phyloP scores from a whole-genome alignment of 257 asterid genomes.

The Solanum boliviense region DNA sequence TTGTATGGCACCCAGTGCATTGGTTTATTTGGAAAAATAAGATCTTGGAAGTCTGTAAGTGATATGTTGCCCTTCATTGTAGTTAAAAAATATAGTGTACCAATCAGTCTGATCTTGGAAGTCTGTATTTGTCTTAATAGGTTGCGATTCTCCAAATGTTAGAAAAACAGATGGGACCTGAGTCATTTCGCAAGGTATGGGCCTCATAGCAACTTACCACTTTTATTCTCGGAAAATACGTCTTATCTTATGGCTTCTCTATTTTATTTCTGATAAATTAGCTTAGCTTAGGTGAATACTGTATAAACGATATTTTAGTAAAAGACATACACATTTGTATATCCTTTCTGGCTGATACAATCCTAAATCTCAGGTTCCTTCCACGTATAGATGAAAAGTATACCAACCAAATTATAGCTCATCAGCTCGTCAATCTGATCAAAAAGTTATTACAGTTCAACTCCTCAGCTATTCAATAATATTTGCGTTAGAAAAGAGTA shows the following conservation, averaged over 20 bases:
- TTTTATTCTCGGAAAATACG: background rate
- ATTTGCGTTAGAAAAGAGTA: background rate
- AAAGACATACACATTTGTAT: background rate
- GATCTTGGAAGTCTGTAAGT: conserved; percentile 99
- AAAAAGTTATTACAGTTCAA: background rate
- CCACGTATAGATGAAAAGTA: background rate
- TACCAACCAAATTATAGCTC: background rate
- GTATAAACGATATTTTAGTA: background rate
- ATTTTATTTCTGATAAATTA: background rate
- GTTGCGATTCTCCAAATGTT: conserved; percentile 96
- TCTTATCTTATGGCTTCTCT: background rate
- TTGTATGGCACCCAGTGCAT: conserved; percentile 83
- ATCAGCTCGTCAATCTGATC: background rate
- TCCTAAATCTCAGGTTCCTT: background rate
- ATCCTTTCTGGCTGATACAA: background rate
- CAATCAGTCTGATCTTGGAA: background rate
- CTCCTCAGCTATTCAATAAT: background rate
- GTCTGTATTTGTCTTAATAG: conserved; percentile 22
- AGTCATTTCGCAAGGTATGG: conserved; percentile 89
- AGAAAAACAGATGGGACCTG: conserved; percentile 99
- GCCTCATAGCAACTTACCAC: conserved; percentile 1
- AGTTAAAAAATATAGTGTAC: background rate
- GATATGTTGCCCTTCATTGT: conserved; percentile 1
- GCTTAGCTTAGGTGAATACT: background rate
- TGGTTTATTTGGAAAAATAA: conserved; percentile 92